Evolutionary conservation across 148 eudicot genomes (phyloP).

Genomic region (Nepenthes gracilis): DNA sequence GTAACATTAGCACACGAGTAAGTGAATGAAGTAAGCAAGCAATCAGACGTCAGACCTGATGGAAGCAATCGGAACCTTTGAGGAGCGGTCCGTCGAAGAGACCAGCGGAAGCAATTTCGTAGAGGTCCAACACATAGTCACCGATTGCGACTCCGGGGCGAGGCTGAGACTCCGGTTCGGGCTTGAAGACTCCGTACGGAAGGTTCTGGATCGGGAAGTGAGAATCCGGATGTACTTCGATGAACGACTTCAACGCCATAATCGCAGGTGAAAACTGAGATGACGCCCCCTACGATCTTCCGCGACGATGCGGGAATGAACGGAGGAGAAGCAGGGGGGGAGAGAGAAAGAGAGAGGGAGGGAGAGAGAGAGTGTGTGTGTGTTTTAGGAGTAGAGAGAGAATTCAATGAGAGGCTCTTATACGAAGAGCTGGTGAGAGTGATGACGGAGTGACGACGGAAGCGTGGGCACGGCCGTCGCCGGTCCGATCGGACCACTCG

Average conservation of each 20-base stretch:
- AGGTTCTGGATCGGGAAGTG: conserved; percentile 89
- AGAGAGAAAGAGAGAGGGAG: conserved; percentile 1
- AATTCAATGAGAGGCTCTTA: too few species aligned
- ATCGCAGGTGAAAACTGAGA: neutral
- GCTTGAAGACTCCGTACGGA: conserved; percentile 78
- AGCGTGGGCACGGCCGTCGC: too few species aligned
- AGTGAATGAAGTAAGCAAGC: neutral
- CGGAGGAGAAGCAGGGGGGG: neutral
- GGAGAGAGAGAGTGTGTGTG: too few species aligned
- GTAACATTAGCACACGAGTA: neutral
- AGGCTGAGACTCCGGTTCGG: conserved; percentile 36
- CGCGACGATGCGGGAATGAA: neutral
- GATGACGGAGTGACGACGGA: too few species aligned
- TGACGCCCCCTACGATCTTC: neutral
- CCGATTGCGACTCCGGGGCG: conserved; percentile 89
- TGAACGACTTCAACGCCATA: conserved; percentile 46
- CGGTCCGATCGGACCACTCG: too few species aligned
- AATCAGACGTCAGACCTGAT: conserved; percentile 37
- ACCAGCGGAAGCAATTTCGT: conserved; percentile 44
- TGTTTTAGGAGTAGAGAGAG: too few species aligned
- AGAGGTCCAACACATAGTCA: conserved; percentile 73
- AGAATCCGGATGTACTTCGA: conserved; percentile 56
- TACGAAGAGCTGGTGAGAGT: too few species aligned
- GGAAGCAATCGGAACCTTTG: conserved; percentile 62
- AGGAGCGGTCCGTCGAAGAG: conserved; percentile 64